A percentile compares a stretch with the other conserved stretches of the same genome.
Evolutionary conservation across 2,329 filamentous ascomycete species (phyloP).

Genomic region (Pseudopithomyces chartarum): DNA sequence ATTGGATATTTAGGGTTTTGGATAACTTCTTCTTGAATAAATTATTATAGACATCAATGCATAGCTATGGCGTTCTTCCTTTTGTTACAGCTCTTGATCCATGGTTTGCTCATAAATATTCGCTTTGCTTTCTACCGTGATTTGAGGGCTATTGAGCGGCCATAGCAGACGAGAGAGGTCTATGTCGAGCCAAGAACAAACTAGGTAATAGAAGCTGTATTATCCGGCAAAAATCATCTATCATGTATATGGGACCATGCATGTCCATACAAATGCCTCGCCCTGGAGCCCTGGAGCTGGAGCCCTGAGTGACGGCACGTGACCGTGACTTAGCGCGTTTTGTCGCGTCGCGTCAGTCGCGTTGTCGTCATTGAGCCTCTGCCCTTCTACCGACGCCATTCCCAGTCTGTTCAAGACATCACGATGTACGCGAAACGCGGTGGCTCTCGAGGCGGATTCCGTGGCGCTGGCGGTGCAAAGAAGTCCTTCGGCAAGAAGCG

Average conservation of each 20-base stretch:
- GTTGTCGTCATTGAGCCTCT: neutral
- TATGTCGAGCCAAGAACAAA: no score
- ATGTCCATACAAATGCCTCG: no score
- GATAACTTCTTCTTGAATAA: neutral
- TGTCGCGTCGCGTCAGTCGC: neutral
- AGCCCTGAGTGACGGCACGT: neutral
- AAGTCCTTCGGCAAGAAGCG: constrained; percentile 31
- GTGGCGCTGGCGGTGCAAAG: constrained; percentile 11
- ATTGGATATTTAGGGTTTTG: neutral
- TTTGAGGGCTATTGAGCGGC: no score
- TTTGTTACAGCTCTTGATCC: neutral
- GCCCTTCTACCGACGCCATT: neutral
- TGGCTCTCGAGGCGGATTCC: constrained; percentile 16
- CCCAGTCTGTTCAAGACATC: no score
- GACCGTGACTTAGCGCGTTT: constrained; percentile 3
- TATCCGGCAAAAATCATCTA: no score
- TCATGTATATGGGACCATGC: no score
- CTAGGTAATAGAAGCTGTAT: no score
- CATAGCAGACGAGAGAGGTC: no score
- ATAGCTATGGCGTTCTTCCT: constrained; percentile 2
- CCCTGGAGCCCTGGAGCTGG: neutral
- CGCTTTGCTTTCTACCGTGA: no score
- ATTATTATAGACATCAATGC: neutral
- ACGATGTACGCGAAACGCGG: constrained; percentile 5
- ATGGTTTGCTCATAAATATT: no score